Base-by-base conservation (phyloP, 192 early-diverging fungal genomes). In the Coemansia asiatica region DNA sequence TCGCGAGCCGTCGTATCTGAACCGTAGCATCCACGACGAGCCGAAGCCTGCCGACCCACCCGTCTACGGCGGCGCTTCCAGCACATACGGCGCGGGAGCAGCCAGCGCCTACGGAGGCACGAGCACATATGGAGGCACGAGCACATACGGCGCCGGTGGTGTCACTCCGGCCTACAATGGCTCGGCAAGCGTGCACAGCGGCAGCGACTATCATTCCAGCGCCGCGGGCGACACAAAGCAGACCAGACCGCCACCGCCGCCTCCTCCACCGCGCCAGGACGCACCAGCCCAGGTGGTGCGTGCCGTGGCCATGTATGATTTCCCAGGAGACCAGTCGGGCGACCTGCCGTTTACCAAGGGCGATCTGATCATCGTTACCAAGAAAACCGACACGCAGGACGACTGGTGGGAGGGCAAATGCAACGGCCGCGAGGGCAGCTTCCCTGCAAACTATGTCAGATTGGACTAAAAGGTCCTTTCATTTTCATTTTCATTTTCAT, bases 341-440 rank as follows among this genome's bases (percentile, higher is more conserved):
- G 96, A 98, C 69, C 73, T 98, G 63, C 60, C 82, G 18, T 98
- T 98, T 72, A 86, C 82, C 64, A 90, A 89, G 68, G 94, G 91
- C 55, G 95, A 98, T 71, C 70, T 88, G 26, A 95, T 98, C 69
- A 86, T 82, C 4, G 87, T 98, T 13, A 50, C 87, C 28, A 85
- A 89, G 66, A 86, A 87, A 60, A 89, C 91, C 1, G 84, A 86
- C 1, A 83, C 83, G 29, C 82, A 74, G 33, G 89, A 94, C 69
- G 92, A 94, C 67, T 98, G 96, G 96, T 98, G 95, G 96, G 85
- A 87, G 28, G 96, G 95, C 28, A 72, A 51, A 48, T 79, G 86
- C 60, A 81, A 86, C 27, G 91, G 88, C 33, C 65, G 61, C 46
- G 78, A 74, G 44, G 94, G 93, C 12, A 75, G 72, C 19, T 92